Evolutionary conservation across 2,329 filamentous ascomycete species (phyloP).

Genomic region (Phyllosticta citribraziliensis): DNA sequence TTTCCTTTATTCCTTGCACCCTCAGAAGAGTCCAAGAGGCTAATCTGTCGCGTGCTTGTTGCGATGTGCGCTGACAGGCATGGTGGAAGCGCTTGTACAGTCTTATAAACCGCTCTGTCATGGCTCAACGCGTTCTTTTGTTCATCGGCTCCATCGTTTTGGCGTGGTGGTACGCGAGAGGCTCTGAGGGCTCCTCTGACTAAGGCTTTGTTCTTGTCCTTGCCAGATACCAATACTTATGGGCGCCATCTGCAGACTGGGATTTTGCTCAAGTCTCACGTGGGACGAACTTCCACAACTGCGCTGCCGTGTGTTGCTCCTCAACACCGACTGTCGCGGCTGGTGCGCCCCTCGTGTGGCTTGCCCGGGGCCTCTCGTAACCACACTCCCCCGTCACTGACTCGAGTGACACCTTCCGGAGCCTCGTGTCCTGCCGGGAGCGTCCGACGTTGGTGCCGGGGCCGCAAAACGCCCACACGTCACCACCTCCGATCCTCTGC

Average conservation of each 20-base stretch:
- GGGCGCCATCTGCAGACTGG: neutral
- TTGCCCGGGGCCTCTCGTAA: neutral
- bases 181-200: neutral
- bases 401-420: neutral
- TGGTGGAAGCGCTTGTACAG: slow-evolving; percentile 29
- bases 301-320: neutral
- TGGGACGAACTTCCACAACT: neutral
- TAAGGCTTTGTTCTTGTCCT: neutral
- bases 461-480: neutral
- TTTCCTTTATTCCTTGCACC: slow-evolving; percentile 2
- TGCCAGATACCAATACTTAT: neutral
- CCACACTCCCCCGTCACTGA: neutral
- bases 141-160: slow-evolving; percentile 7
- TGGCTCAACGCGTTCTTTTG: slow-evolving; percentile 8
- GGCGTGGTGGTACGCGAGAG: slow-evolving; percentile 7
- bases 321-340: neutral
- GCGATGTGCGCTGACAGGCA: slow-evolving; percentile 22
- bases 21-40: slow-evolving; percentile 3
- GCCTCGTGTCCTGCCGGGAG: neutral
- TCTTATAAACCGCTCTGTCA: slow-evolving; percentile 25
- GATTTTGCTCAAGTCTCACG: neutral
- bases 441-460: neutral
- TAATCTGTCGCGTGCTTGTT: slow-evolving; percentile 4
- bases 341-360: neutral
- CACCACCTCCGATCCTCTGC: neutral